phyloP scores from a whole-genome alignment of 345 rosid species.

The Passiflora organensis region DNA sequence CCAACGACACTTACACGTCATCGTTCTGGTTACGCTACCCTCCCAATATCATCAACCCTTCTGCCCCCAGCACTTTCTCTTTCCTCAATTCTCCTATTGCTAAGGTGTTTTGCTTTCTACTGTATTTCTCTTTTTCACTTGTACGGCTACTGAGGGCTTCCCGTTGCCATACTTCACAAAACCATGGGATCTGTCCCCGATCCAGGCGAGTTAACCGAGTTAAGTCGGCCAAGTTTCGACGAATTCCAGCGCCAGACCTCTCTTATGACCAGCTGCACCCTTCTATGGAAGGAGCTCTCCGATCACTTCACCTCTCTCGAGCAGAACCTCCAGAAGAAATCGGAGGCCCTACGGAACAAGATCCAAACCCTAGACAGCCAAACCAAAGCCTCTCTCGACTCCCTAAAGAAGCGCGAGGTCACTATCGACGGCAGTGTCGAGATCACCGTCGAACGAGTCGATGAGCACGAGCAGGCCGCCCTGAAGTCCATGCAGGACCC shows the following conservation, averaged over 20 bases:
- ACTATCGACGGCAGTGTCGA: constrained; percentile 82
- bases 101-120: constrained; percentile 6
- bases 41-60: constrained; percentile 19
- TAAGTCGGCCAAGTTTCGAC: constrained; percentile 80
- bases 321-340: constrained; percentile 64
- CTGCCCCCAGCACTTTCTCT: constrained; percentile 7
- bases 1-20: constrained; percentile 42
- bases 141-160: background rate
- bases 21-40: constrained; percentile 14
- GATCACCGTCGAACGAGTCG: constrained; percentile 60
- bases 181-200: constrained; percentile 94
- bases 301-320: constrained; percentile 90
- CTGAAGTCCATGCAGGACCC: constrained; percentile 32
- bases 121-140: background rate
- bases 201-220: constrained; percentile 82
- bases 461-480: constrained; percentile 46
- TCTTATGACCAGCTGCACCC: constrained; percentile 95
- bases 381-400: constrained; percentile 70
- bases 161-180: background rate
- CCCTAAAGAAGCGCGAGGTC: constrained; percentile 73
- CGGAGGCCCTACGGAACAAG: constrained; percentile 74
- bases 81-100: background rate
- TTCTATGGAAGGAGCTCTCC: constrained; percentile 96
- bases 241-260: constrained; percentile 93
- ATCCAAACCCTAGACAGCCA: constrained; percentile 59